Conservation (phyloP, 2,329 filamentous ascomycete species). For the Cordyceps fumosorosea region DNA sequence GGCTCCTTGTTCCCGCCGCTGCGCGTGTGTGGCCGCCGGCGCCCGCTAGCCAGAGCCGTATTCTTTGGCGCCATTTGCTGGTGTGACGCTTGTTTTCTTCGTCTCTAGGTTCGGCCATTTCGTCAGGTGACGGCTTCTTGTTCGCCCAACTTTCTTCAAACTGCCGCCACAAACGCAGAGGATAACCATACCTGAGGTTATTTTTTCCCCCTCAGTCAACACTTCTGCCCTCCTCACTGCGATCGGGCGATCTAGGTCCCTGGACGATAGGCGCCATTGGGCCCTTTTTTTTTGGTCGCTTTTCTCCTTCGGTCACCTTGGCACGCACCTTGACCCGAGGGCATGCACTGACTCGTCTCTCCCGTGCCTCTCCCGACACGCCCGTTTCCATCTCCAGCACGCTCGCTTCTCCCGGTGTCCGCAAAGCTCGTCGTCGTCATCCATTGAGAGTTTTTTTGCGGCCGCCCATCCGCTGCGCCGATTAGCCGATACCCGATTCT, state of each 20-base stretch:
- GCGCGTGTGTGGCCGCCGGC: not conserved
- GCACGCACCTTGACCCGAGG: conserved; percentile 1
- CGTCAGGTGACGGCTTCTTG: conserved; percentile 5
- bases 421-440: not conserved
- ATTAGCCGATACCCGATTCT: not conserved
- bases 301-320: not conserved
- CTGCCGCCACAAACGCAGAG: not conserved
- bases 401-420: not conserved
- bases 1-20: not conserved
- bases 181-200: not conserved
- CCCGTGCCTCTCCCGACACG: conserved; percentile 7
- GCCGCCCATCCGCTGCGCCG: not conserved
- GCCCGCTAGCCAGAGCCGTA: not conserved
- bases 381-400: not conserved
- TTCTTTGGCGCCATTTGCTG: not conserved
- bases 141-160: not conserved
- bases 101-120: not conserved
- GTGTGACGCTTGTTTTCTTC: conserved; percentile 1
- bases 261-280: not conserved
- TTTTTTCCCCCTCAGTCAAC: not conserved
- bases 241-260: not conserved
- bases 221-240: not conserved
- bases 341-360: conserved; percentile 12
- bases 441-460: not conserved
- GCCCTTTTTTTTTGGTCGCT: not conserved